Evolutionary conservation across 2,329 filamentous ascomycete species (phyloP), one percentile per base, ranked within the genome.

Genomic region (Colletotrichum sp.): DNA sequence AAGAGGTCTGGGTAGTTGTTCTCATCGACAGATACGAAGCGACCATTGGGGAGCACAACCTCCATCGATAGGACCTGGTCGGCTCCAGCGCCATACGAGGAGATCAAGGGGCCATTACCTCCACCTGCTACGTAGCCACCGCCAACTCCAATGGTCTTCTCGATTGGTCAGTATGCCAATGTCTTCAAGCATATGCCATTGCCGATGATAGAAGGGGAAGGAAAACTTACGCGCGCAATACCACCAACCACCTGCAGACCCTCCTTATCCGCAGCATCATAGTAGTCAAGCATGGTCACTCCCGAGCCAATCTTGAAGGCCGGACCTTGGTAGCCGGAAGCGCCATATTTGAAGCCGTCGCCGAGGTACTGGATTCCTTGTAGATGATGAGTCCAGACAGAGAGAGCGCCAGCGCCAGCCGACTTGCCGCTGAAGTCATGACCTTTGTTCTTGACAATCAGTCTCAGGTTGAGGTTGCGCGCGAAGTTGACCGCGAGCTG

Each of bases 1-100:
- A 88, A 90, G 2, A 90, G 81, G 70, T 88, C 87, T 0, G 80
- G 67, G 55, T 89, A 84, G 34, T 85, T 78, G 6, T 80, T 83
- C 36, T 80, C 78, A 67, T 85, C 85, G 3, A 83, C 84, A 2
- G 77, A 79, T 5, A 83, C 70, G 28, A 82, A 77, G 8, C 79
- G 77, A 8, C 84, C 85, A 71, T 82, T 78, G 9, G 85, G 81
- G 2, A 81, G 84, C 9, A 86, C 82, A 26, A 84, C 76, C 8
- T 79, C 78, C 62, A 83, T 81, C 34, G 84, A 82, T 8, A 86
- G 79, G 2, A 82, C 83, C 72, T 86, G 83, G 64, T 87, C 85
- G 5, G 82, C 80, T 5, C 79, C 84, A 79, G 83, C 78, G 22
- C 80, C 84, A 65, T 81, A 82, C 81, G 79, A 83, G 18, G 80